Evolutionary conservation across 768 basidiomycete genomes (phyloP).

Genomic region (Boletus fagicola): DNA sequence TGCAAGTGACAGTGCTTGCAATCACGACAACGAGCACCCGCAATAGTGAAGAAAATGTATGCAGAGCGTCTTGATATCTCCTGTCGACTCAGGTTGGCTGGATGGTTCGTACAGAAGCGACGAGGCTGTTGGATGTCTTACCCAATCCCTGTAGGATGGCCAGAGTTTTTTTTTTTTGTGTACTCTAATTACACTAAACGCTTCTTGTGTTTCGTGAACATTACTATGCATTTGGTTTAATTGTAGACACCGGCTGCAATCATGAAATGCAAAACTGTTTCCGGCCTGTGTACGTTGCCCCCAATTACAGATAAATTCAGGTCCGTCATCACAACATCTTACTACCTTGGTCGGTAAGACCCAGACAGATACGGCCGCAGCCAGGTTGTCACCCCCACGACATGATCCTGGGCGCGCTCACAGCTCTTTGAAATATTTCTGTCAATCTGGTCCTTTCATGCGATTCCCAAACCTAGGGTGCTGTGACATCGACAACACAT

Average conservation of each 20-base stretch:
- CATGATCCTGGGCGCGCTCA: neutral
- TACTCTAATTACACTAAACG: slow-evolving; percentile 15
- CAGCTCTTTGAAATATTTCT: neutral
- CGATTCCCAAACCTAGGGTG: neutral
- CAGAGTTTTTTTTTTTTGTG: slow-evolving; percentile 10
- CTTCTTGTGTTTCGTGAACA: slow-evolving; percentile 12
- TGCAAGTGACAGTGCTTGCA: slow-evolving; percentile 10
- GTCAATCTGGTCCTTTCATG: neutral
- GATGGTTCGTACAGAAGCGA: neutral
- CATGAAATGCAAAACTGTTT: slow-evolving; percentile 17
- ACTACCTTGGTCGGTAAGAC: neutral
- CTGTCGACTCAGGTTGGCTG: neutral
- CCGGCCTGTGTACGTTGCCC: slow-evolving; percentile 13
- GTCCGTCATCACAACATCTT: slow-evolving; percentile 11
- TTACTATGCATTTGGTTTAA: slow-evolving; percentile 26
- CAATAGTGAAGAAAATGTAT: slow-evolving; percentile 7
- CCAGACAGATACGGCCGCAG: neutral
- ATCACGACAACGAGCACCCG: slow-evolving; percentile 3
- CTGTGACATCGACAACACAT: neutral
- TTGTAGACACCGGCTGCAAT: slow-evolving; percentile 15
- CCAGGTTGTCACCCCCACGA: neutral
- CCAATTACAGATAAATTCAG: slow-evolving; percentile 30
- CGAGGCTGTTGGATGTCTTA: neutral
- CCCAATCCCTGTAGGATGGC: neutral
- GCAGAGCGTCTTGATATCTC: neutral